A percentile compares a stretch with the other conserved stretches of the same genome.
These are phyloP conservation scores for Aspergillus homomorphus DNA, from an alignment of 495 filamentous ascomycete genomes.

Conservation along the genomic window DNA sequence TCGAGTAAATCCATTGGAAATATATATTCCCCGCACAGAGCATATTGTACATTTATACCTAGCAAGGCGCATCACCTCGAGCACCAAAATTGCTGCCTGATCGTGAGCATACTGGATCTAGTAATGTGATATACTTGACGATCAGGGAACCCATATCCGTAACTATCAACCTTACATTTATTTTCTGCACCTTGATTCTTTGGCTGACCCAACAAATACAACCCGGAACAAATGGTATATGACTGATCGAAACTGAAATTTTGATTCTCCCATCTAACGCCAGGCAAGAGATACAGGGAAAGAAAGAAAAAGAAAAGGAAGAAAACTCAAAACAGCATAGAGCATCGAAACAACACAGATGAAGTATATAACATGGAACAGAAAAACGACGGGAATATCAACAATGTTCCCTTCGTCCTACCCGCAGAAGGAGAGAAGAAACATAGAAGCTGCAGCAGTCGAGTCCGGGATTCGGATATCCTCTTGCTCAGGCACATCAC, in stretches of 20 bases:
- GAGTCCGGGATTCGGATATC: not conserved
- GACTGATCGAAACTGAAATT: conserved; percentile 2
- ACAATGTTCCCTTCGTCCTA: not conserved
- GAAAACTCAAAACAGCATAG: not conserved
- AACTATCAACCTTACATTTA: no score
- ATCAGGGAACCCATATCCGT: no score
- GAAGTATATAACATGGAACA: conserved; percentile 14
- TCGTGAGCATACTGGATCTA: no score
- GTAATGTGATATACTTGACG: no score
- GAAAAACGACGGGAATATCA: conserved; percentile 2
- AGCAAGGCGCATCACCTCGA: no score
- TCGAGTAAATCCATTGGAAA: no score
- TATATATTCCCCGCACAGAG: no score
- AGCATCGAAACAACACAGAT: not conserved
- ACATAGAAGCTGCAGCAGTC: not conserved
- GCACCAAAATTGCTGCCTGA: no score
- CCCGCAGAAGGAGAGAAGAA: not conserved
- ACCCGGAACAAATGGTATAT: not conserved
- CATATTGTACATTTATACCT: no score
- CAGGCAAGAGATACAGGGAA: conserved; percentile 11
- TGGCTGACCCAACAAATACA: no score
- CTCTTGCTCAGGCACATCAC: no score
- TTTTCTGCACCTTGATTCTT: no score
- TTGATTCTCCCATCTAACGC: conserved; percentile 24
- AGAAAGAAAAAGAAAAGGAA: not conserved